These are phyloP conservation scores for Citrus hindsii DNA, from an alignment of 345 rosid genomes.

Conservation along the genomic window DNA sequence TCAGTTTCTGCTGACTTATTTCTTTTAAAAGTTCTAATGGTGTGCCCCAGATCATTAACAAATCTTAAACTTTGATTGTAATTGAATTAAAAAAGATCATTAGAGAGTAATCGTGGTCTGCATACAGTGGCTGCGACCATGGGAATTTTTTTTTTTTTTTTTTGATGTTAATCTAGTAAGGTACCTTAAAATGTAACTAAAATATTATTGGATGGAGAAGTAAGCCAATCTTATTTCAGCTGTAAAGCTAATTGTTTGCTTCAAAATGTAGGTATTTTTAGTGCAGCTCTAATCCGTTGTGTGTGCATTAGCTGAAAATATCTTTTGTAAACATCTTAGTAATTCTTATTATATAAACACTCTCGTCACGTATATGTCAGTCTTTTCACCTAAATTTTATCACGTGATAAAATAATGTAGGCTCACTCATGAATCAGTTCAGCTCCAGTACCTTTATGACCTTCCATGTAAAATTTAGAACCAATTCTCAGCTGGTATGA, in stretches of 20 bases:
- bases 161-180: background rate
- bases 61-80: background rate
- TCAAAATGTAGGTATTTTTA: too few relatives aligned
- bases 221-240: background rate
- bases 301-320: too few relatives aligned
- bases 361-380: too few relatives aligned
- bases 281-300: too few relatives aligned
- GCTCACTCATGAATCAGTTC: too few relatives aligned
- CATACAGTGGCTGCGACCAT: too few relatives aligned
- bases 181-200: background rate
- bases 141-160: background rate
- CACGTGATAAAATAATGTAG: too few relatives aligned
- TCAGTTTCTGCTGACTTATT: background rate
- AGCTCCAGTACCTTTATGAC: accelerated
- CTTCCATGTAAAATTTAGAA: too few relatives aligned
- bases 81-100: background rate
- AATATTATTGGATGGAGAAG: background rate
- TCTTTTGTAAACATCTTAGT: too few relatives aligned
- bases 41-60: background rate
- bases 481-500: too few relatives aligned
- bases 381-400: too few relatives aligned
- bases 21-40: background rate
- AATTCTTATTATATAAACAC: too few relatives aligned
- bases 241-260: background rate
- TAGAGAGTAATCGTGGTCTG: background rate